phyloP scores from a whole-genome alignment of 352 stramenopile species.

The Aphanomyces stellatus region DNA sequence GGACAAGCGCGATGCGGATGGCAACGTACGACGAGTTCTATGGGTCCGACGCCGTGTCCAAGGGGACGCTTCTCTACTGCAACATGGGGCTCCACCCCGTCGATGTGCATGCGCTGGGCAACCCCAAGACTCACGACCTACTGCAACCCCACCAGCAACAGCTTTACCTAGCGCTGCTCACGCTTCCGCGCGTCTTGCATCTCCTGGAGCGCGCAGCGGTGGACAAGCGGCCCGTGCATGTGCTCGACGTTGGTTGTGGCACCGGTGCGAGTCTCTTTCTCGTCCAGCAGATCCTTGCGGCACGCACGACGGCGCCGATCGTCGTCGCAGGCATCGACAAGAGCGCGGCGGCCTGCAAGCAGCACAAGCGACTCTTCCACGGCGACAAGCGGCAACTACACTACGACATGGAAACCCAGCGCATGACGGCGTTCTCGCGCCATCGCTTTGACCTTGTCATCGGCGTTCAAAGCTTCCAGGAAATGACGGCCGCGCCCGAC shows the following conservation, averaged over 20 bases:
- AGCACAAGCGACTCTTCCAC: conserved; percentile 15
- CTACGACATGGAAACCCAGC: conserved; percentile 7
- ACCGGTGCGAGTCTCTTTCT: conserved; percentile 3
- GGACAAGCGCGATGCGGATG: no score
- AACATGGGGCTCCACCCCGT: conserved; percentile 15
- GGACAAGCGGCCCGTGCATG: neutral
- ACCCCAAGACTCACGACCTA: neutral
- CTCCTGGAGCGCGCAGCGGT: neutral
- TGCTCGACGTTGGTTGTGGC: conserved; percentile 17
- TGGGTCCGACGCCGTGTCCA: conserved; percentile 2
- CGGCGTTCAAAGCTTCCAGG: conserved; percentile 16
- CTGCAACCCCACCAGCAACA: conserved; percentile 1
- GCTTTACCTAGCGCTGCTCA: conserved; percentile 3
- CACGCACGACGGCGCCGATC: neutral
- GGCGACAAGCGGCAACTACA: neutral
- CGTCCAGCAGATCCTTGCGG: neutral
- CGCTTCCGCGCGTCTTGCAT: neutral
- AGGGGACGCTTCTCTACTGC: conserved; percentile 4
- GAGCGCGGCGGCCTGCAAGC: conserved; percentile 3
- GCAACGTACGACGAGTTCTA: conserved; percentile 18
- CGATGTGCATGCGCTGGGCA: neutral
- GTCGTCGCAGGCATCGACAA: conserved; percentile 10
- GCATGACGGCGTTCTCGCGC: conserved; percentile 16
- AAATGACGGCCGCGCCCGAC: neutral
- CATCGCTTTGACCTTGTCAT: conserved; percentile 10